Evolutionary conservation across 441 rosid species (phyloP).

Genomic region (Oxalis stricta): DNA sequence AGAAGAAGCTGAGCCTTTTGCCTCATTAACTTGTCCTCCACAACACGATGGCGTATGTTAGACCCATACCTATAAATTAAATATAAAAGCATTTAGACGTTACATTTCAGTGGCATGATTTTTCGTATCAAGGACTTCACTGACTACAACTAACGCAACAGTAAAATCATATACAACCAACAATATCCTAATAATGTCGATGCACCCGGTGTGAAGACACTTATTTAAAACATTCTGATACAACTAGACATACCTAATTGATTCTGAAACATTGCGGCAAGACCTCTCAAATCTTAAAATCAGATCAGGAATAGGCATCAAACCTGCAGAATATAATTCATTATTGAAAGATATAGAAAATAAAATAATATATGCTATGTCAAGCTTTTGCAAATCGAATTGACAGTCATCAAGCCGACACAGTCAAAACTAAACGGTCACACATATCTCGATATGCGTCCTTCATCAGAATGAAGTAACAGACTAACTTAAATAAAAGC

Average conservation of each 20-base stretch:
- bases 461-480: too few relatives aligned
- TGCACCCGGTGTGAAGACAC: too few relatives aligned
- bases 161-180: background rate
- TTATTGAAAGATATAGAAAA: background rate
- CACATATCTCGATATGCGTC: too few relatives aligned
- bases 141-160: background rate
- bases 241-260: conserved; percentile 50
- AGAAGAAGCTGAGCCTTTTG: conserved; percentile 89
- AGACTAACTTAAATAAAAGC: too few relatives aligned
- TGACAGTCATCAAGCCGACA: too few relatives aligned
- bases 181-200: too few relatives aligned
- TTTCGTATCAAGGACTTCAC: background rate
- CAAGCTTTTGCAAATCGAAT: background rate
- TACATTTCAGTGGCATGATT: background rate
- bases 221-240: background rate
- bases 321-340: conserved; percentile 33
- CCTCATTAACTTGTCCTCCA: conserved; percentile 91
- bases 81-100: conserved; percentile 5
- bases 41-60: conserved; percentile 50
- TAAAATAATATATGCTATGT: background rate
- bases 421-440: too few relatives aligned
- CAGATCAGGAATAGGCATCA: conserved; percentile 79
- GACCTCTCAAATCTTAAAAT: conserved; percentile 70
- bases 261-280: conserved; percentile 77
- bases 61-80: conserved; percentile 53